Percentiles rank a stretch among this genome's conserved stretches.
Conservation (phyloP, 2,329 filamentous ascomycete species). For the Apiospora aurea region DNA sequence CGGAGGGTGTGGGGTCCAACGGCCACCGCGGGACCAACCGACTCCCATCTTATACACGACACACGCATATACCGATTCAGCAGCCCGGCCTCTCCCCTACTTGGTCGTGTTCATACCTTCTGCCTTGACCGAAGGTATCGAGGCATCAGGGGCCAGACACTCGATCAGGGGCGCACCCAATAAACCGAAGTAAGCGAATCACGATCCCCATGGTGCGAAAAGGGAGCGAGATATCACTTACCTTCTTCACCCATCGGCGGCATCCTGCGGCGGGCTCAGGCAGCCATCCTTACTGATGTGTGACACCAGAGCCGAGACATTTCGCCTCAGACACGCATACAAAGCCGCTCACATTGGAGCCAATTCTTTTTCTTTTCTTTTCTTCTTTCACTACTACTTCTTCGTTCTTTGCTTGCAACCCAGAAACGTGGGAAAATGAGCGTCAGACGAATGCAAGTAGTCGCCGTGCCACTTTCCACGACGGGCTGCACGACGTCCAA, state of each 20-base stretch:
- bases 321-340: neutral
- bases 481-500: neutral
- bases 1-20: neutral
- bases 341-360: neutral
- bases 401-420: neutral
- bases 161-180: neutral
- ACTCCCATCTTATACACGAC: neutral
- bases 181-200: slow-evolving; percentile 9
- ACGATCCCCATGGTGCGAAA: neutral
- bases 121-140: neutral
- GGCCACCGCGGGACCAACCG: neutral
- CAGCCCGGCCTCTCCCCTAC: neutral
- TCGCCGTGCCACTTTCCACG: neutral
- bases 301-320: slow-evolving; percentile 11
- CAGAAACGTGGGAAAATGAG: neutral
- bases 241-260: neutral
- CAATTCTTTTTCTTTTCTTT: neutral
- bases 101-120: neutral
- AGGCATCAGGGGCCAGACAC: neutral
- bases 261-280: slow-evolving; percentile 12
- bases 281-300: slow-evolving; percentile 13
- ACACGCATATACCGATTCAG: neutral
- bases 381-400: neutral
- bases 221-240: neutral
- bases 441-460: slow-evolving; percentile 11